Evolutionary conservation across 495 filamentous ascomycete genomes (phyloP).

Genomic region (Aspergillus sparsus): DNA sequence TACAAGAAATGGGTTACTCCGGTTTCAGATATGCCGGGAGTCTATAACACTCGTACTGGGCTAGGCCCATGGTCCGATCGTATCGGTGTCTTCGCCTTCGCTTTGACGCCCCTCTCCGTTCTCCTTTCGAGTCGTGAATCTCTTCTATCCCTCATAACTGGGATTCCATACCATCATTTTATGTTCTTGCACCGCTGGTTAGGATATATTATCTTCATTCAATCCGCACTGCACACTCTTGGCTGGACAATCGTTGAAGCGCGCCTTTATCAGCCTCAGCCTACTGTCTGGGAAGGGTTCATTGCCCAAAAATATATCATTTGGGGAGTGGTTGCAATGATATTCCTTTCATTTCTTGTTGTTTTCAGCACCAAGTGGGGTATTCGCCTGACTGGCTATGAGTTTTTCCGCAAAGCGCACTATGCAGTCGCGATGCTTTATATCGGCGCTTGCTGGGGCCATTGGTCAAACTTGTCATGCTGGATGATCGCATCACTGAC

Average conservation of each 20-base stretch:
- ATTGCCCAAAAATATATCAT: slow-evolving; percentile 59
- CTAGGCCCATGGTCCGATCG: slow-evolving; percentile 64
- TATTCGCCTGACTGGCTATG: slow-evolving; percentile 64
- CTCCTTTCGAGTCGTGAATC: slow-evolving; percentile 61
- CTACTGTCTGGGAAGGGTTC: slow-evolving; percentile 50
- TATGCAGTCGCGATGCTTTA: slow-evolving; percentile 66
- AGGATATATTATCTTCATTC: slow-evolving; percentile 63
- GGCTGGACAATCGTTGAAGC: slow-evolving; percentile 64
- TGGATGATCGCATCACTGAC: slow-evolving; percentile 63
- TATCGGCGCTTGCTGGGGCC: slow-evolving; percentile 66
- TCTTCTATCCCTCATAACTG: slow-evolving; percentile 60
- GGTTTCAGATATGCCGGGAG: slow-evolving; percentile 43
- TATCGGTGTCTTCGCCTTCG: slow-evolving; percentile 64
- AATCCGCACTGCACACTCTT: slow-evolving; percentile 63
- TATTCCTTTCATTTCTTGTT: slow-evolving; percentile 57
- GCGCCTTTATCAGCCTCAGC: slow-evolving; percentile 65
- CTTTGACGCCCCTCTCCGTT: slow-evolving; percentile 63
- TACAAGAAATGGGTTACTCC: slow-evolving; percentile 64
- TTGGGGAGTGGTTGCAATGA: slow-evolving; percentile 65
- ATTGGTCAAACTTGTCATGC: slow-evolving; percentile 62
- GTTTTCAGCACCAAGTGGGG: slow-evolving; percentile 54
- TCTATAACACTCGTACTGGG: slow-evolving; percentile 57
- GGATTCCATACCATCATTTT: slow-evolving; percentile 67
- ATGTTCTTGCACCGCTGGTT: slow-evolving; percentile 70
- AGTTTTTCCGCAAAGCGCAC: slow-evolving; percentile 65